These are phyloP conservation scores for Boletus subcaerulescens DNA, from an alignment of 768 basidiomycete genomes.

Conservation along the genomic window DNA sequence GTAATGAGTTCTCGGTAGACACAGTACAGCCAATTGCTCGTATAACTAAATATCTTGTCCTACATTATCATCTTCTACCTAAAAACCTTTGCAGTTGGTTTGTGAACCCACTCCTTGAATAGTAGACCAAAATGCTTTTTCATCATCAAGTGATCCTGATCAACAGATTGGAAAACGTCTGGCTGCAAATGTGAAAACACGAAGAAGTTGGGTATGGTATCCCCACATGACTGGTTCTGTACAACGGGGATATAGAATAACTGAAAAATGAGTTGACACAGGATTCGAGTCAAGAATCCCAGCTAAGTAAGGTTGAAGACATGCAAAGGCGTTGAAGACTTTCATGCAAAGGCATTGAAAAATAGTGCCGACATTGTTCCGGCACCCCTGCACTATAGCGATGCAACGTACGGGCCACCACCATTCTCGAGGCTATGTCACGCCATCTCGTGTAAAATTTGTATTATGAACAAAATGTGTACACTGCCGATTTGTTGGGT, in stretches of 20 bases:
- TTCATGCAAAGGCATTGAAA: constrained; percentile 44
- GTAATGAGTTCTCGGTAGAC: too few relatives aligned
- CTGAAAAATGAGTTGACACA: constrained; percentile 40
- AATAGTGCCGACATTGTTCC: constrained; percentile 63
- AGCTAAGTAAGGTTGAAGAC: constrained; percentile 55
- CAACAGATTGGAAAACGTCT: constrained; percentile 51
- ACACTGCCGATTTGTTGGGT: too few relatives aligned
- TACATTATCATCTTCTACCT: not conserved
- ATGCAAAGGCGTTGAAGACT: constrained; percentile 46
- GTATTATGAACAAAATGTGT: too few relatives aligned
- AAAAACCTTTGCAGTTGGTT: not conserved
- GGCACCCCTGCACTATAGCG: constrained; percentile 59
- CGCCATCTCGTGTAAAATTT: too few relatives aligned
- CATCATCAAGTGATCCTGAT: constrained; percentile 54
- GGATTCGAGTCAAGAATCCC: constrained; percentile 35
- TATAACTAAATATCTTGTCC: too few relatives aligned
- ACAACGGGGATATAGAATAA: constrained; percentile 43
- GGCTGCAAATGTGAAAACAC: constrained; percentile 27
- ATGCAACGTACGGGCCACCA: constrained; percentile 50
- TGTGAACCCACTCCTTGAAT: not conserved
- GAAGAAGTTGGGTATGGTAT: constrained; percentile 6
- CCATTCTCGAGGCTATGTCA: too few relatives aligned
- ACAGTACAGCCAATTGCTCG: too few relatives aligned
- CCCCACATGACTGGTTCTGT: not conserved
- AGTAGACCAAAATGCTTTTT: constrained; percentile 51